Evolutionary conservation across 768 basidiomycete species (phyloP).

Genomic region (Boletus tomentosulus): DNA sequence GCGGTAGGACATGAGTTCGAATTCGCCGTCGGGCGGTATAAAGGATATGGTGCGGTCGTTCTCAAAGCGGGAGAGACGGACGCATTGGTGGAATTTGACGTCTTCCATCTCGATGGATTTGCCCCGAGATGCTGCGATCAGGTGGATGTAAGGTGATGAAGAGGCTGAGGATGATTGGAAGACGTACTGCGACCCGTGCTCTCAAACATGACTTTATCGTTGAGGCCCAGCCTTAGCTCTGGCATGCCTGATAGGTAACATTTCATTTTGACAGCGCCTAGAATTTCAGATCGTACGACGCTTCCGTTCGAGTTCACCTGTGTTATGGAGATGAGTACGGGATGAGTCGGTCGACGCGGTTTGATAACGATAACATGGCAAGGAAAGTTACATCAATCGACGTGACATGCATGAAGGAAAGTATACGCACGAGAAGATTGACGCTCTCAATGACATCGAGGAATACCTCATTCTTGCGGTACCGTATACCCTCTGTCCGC

Average conservation of each 20-base stretch:
- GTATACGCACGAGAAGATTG: conserved; percentile 75
- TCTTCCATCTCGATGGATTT: conserved; percentile 99
- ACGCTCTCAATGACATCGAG: conserved; percentile 97
- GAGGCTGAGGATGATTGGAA: background rate
- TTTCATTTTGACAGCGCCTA: conserved; percentile 99
- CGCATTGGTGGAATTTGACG: conserved; percentile 99
- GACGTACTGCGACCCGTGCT: conserved; percentile 87
- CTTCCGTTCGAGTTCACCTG: conserved; percentile 97
- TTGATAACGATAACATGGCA: background rate
- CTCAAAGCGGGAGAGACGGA: conserved; percentile 93
- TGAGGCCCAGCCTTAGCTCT: conserved; percentile 88
- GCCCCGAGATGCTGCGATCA: conserved; percentile 51
- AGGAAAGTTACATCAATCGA: background rate
- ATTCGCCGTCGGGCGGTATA: conserved; percentile 98
- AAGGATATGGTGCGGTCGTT: conserved; percentile 99
- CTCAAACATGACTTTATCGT: conserved; percentile 99
- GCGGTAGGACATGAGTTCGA: conserved; percentile 98
- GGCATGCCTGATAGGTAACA: conserved; percentile 99
- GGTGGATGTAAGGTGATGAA: background rate
- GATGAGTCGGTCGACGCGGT: background rate
- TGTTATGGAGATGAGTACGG: too few species aligned
- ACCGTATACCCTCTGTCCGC: conserved; percentile 95
- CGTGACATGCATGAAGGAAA: background rate
- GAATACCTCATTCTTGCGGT: conserved; percentile 99
- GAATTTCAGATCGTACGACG: conserved; percentile 94